A percentile compares a stretch with the other conserved stretches of the same genome.
These are phyloP conservation scores for Coemansia sp. DNA, from an alignment of 192 early-diverging fungal genomes.

Conservation along the genomic window DNA sequence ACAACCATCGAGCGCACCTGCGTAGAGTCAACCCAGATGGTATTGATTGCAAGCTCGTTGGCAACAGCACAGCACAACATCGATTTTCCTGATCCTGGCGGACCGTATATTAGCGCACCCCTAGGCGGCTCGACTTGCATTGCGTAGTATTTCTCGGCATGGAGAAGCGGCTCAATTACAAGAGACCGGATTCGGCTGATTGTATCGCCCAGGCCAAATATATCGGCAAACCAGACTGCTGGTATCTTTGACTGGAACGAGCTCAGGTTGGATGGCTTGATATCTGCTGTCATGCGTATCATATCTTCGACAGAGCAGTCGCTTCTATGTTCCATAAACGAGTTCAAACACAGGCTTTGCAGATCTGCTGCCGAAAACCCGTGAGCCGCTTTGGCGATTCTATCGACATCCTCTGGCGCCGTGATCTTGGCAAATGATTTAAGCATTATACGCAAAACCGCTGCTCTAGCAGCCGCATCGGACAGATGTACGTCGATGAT, in stretches of 20 bases:
- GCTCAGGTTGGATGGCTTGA: conserved; percentile 23
- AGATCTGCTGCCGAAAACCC: conserved; percentile 84
- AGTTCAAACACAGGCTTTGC: conserved; percentile 61
- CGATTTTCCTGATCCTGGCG: conserved; percentile 88
- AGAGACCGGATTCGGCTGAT: conserved; percentile 57
- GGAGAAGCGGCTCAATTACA: conserved; percentile 52
- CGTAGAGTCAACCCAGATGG: conserved; percentile 81
- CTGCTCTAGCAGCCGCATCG: conserved; percentile 22
- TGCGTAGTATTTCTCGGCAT: conserved; percentile 43
- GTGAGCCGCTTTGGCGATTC: conserved; percentile 30
- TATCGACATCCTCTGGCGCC: conserved; percentile 9
- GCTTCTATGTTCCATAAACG: conserved; percentile 41
- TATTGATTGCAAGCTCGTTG: conserved; percentile 73
- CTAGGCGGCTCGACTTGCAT: conserved; percentile 69
- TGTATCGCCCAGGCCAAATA: conserved; percentile 74
- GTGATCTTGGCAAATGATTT: conserved; percentile 25
- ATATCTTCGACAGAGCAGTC: conserved; percentile 27
- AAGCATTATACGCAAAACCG: conserved; percentile 41
- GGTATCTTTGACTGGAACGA: conserved; percentile 58
- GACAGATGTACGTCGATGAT: conserved; percentile 31
- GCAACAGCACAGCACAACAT: conserved; percentile 82
- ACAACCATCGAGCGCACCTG: conserved; percentile 88
- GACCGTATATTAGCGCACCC: conserved; percentile 84
- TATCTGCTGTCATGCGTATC: conserved; percentile 10
- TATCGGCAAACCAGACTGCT: conserved; percentile 59